Evolutionary conservation across 2,329 filamentous ascomycete genomes (phyloP).

Genomic region (Xylariomycetidae sp.): DNA sequence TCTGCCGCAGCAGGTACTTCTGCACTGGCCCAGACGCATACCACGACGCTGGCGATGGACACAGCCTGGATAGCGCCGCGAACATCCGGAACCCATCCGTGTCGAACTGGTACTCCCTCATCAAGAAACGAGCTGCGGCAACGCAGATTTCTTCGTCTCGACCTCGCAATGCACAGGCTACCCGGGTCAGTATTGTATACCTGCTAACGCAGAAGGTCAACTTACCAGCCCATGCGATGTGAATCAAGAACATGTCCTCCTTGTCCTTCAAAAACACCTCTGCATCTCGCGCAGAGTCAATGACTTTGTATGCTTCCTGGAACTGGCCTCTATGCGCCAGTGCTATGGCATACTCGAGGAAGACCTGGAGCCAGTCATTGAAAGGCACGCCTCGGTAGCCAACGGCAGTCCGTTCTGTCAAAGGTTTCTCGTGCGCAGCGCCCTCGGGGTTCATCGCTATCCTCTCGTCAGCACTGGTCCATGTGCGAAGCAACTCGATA

Average conservation of each 20-base stretch:
- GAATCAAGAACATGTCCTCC: conserved; percentile 63
- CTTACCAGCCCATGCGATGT: conserved; percentile 70
- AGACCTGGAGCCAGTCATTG: conserved; percentile 80
- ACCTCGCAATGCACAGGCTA: conserved; percentile 74
- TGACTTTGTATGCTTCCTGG: conserved; percentile 71
- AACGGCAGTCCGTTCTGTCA: conserved; percentile 22
- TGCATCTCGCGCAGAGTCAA: conserved; percentile 71
- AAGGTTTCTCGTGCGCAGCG: conserved; percentile 22
- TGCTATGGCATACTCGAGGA: conserved; percentile 78
- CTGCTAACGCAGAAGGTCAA: background rate
- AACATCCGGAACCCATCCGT: conserved; percentile 83
- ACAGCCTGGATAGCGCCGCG: conserved; percentile 68
- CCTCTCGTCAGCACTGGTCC: background rate
- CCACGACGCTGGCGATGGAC: conserved; percentile 64
- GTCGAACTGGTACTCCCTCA: conserved; percentile 72
- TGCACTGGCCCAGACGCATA: conserved; percentile 78
- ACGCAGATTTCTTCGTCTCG: conserved; percentile 73
- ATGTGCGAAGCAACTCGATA: no score
- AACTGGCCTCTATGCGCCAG: conserved; percentile 62
- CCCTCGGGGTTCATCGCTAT: conserved; percentile 29
- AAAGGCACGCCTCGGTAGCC: conserved; percentile 69
- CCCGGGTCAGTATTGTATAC: conserved; percentile 10
- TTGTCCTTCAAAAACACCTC: conserved; percentile 73
- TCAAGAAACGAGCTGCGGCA: conserved; percentile 72
- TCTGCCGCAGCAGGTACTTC: conserved; percentile 86